phyloP scores from a whole-genome alignment of 441 rosid genomes.

The Adansonia grandidieri region DNA sequence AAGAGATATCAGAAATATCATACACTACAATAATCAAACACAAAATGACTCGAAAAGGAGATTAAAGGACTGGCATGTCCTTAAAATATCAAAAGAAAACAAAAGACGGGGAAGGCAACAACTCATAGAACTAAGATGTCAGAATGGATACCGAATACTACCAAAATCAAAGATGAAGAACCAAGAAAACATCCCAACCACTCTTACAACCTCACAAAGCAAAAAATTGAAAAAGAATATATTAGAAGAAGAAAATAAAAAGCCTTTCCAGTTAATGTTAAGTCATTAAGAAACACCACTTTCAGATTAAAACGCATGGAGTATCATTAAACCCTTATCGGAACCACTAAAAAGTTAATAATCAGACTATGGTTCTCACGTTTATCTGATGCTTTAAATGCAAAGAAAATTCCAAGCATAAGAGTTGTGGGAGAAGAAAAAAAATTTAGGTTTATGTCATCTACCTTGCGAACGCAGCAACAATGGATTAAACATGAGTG shows the following conservation, averaged over 20 bases:
- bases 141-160: background rate
- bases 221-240: background rate
- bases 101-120: background rate
- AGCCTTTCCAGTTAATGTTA: background rate
- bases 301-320: background rate
- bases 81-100: background rate
- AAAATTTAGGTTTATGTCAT: conserved; percentile 75
- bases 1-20: background rate
- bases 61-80: background rate
- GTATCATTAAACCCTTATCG: background rate
- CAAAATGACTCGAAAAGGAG: background rate
- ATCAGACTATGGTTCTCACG: conserved; percentile 32
- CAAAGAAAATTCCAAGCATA: conserved; percentile 40
- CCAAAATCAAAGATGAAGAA: conserved; percentile 5
- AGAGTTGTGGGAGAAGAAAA: conserved; percentile 43
- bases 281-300: background rate
- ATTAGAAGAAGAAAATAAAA: background rate
- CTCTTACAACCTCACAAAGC: background rate
- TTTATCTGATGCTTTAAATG: conserved; percentile 40
- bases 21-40: conserved; percentile 7
- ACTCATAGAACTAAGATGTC: background rate
- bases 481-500: conserved; percentile 96
- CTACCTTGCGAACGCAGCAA: conserved; percentile 91
- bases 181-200: conserved; percentile 8
- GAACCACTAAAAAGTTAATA: conserved; percentile 21